A percentile compares a stretch with the other conserved stretches of the same genome.
phyloP scores from a whole-genome alignment of 2,329 filamentous ascomycete genomes.

The Nannizziopsis barbatae region DNA sequence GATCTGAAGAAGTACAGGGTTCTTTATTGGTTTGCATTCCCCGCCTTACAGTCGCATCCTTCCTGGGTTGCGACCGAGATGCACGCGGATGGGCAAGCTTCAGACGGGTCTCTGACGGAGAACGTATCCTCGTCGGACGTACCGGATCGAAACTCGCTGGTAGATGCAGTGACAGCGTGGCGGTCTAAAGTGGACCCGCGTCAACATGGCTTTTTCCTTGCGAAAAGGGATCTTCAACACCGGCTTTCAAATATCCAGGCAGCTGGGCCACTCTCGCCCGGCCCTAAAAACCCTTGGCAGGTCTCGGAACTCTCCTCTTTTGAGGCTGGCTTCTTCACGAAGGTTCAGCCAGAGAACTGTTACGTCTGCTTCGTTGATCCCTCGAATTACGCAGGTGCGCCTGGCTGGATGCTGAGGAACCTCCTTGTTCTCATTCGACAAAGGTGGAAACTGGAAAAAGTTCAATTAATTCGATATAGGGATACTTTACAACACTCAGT shows the following conservation, averaged over 20 bases:
- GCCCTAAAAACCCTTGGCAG: conserved; percentile 46
- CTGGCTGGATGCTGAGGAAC: conserved; percentile 88
- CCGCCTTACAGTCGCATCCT: conserved; percentile 79
- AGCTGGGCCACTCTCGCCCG: neutral
- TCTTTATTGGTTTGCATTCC: conserved; percentile 97
- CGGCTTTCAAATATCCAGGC: neutral
- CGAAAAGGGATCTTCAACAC: conserved; percentile 52
- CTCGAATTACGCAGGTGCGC: conserved; percentile 76
- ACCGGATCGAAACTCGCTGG: conserved; percentile 64
- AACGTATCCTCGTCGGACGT: conserved; percentile 40
- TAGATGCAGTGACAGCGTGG: conserved; percentile 80
- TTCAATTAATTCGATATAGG: conserved; percentile 81
- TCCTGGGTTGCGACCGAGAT: conserved; percentile 53
- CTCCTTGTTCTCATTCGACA: conserved; percentile 73
- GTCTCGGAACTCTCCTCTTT: conserved; percentile 65
- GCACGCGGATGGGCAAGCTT: conserved; percentile 18
- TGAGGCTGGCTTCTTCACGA: conserved; percentile 78
- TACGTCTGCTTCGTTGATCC: conserved; percentile 86
- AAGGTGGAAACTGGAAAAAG: conserved; percentile 62
- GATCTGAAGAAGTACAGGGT: conserved; percentile 97
- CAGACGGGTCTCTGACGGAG: conserved; percentile 4
- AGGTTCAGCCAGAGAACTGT: conserved; percentile 57
- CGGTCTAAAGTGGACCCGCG: conserved; percentile 66
- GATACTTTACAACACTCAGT: conserved; percentile 69
- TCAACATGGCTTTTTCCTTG: conserved; percentile 93